A percentile compares a stretch with the other conserved stretches of the same genome.
Evolutionary conservation across 352 stramenopile species (phyloP).

Genomic region (Pythium chondricola): DNA sequence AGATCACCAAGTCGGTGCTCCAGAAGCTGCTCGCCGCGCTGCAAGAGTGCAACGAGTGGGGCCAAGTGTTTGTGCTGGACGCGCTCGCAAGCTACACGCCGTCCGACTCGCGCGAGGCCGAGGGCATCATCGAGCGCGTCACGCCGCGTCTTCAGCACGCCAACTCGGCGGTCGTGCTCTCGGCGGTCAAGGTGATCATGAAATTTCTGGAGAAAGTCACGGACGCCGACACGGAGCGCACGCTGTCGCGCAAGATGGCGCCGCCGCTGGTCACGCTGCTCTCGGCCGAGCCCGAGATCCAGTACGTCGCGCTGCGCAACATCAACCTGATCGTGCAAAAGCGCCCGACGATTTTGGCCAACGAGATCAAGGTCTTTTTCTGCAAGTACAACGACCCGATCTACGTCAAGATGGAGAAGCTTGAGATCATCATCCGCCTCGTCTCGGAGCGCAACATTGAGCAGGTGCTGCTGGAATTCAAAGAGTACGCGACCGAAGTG

Average conservation of each 20-base stretch:
- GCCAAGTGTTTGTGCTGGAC: conserved; percentile 98
- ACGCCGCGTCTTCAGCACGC: conserved; percentile 96
- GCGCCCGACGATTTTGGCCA: conserved; percentile 92
- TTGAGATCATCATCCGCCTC: conserved; percentile 99
- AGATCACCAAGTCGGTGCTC: conserved; percentile 95
- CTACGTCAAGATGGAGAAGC: conserved; percentile 98
- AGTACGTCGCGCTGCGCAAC: conserved; percentile 98
- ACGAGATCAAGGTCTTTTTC: conserved; percentile 96
- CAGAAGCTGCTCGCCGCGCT: conserved; percentile 98
- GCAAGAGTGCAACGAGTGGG: conserved; percentile 99
- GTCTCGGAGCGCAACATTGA: conserved; percentile 98
- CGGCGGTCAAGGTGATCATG: conserved; percentile 96
- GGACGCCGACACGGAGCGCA: conserved; percentile 89
- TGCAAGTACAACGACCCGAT: conserved; percentile 99
- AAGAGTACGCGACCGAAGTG: conserved; percentile 99
- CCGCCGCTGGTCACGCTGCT: conserved; percentile 98
- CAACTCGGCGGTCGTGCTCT: conserved; percentile 98
- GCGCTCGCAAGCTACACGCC: conserved; percentile 94
- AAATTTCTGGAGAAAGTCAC: conserved; percentile 96
- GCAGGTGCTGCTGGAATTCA: conserved; percentile 97
- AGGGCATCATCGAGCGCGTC: conserved; percentile 98
- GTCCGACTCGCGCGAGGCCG: conserved; percentile 93
- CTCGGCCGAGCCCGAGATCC: conserved; percentile 97
- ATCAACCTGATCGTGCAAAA: conserved; percentile 99
- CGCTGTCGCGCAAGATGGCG: conserved; percentile 93